phyloP scores from a whole-genome alignment of 495 filamentous ascomycete genomes.

The Podospora appendiculata region DNA sequence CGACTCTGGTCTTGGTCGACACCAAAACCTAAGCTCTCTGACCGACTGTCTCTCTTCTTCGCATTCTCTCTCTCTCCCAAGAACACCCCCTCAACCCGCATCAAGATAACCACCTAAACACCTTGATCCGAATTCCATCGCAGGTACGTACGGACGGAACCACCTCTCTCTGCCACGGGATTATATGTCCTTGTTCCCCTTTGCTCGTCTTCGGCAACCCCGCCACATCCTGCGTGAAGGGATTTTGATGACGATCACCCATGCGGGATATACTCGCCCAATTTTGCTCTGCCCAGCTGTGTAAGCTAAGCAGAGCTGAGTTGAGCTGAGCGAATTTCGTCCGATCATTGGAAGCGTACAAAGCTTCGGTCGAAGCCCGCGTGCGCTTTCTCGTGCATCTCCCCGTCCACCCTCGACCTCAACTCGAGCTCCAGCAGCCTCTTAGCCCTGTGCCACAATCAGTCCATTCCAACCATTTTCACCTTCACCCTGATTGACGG shows the following conservation, averaged over 20 bases:
- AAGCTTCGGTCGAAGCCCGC: background rate
- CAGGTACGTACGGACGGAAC: background rate
- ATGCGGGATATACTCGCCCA: slow-evolving; percentile 18
- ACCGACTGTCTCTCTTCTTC: background rate
- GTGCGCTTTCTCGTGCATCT: background rate
- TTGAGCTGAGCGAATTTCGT: slow-evolving; percentile 20
- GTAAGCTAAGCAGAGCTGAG: too few relatives aligned
- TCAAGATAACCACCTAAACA: background rate
- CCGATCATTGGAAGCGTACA: background rate
- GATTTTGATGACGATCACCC: slow-evolving; percentile 3
- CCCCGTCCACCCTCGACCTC: too few relatives aligned
- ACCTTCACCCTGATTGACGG: background rate
- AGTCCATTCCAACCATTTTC: background rate
- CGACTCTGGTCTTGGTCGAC: slow-evolving; percentile 1
- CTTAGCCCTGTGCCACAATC: too few relatives aligned
- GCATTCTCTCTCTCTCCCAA: background rate
- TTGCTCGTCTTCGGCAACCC: background rate
- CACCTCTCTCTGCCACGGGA: too few relatives aligned
- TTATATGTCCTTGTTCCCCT: too few relatives aligned
- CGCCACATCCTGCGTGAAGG: background rate
- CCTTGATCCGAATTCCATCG: background rate
- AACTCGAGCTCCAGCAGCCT: too few relatives aligned
- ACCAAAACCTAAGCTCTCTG: slow-evolving; percentile 14
- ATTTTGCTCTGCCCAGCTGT: background rate
- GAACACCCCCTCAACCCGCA: background rate